These are phyloP conservation scores for Cylindrotheca fusiformis DNA, from an alignment of 108 stramenopile species.

Conservation along the genomic window DNA sequence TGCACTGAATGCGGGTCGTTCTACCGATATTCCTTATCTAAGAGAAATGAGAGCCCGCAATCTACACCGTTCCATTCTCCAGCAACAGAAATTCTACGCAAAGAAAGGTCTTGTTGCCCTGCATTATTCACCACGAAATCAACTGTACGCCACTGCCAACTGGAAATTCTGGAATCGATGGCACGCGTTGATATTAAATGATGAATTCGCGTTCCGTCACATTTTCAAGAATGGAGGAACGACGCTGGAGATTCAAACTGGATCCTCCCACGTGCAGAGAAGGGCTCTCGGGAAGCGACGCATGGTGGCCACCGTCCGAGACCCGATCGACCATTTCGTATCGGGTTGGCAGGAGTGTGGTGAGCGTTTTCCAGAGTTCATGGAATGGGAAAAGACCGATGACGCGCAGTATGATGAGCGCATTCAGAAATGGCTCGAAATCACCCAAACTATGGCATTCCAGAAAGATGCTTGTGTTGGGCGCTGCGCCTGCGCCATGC, in stretches of 20 bases:
- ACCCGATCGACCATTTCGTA: slow-evolving; percentile 26
- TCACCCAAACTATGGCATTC: background rate
- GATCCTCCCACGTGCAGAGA: slow-evolving; percentile 3
- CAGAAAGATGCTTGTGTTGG: background rate
- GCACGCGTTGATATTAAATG: background rate
- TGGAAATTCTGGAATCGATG: background rate
- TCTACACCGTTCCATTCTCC: too few species aligned
- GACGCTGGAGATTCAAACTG: slow-evolving; percentile 4
- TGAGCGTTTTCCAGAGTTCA: slow-evolving; percentile 1
- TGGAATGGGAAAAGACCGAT: background rate
- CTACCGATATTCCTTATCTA: too few species aligned
- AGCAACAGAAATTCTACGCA: too few species aligned
- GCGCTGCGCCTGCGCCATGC: slow-evolving; percentile 11
- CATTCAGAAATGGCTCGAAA: slow-evolving; percentile 9
- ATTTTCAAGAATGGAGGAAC: slow-evolving; percentile 34
- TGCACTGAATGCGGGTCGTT: too few species aligned
- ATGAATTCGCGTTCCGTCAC: slow-evolving; percentile 22
- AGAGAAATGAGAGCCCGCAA: too few species aligned
- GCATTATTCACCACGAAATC: too few species aligned
- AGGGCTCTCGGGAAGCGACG: slow-evolving; percentile 2
- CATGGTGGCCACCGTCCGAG: slow-evolving; percentile 24
- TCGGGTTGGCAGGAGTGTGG: slow-evolving; percentile 31
- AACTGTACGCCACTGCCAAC: background rate
- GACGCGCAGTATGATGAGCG: slow-evolving; percentile 8
- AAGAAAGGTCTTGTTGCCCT: too few species aligned